phyloP scores from a whole-genome alignment of 805 yeast genomes.

The Yarrowia divulgata region DNA sequence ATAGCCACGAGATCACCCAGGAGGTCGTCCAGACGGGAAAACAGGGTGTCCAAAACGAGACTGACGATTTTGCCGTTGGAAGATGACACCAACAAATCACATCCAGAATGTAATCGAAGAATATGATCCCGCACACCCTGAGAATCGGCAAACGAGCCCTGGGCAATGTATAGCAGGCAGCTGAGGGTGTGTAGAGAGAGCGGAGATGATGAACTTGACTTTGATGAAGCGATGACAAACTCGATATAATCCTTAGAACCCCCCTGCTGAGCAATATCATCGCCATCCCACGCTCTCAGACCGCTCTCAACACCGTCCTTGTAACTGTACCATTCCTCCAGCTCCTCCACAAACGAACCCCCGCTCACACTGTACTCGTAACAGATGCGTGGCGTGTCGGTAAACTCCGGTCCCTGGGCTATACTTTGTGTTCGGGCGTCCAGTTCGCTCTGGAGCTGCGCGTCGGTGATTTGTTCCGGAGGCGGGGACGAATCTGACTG shows the following conservation, averaged over 20 bases:
- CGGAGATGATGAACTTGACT: background rate
- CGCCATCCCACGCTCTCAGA: constrained; percentile 21
- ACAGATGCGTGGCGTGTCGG: constrained; percentile 54
- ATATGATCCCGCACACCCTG: background rate
- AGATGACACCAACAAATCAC: background rate
- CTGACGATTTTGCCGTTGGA: background rate
- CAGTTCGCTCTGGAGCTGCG: constrained; percentile 30
- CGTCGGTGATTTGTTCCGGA: constrained; percentile 24
- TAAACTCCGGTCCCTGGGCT: constrained; percentile 39
- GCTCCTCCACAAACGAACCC: constrained; percentile 53
- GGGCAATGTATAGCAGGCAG: constrained; percentile 9
- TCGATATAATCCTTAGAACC: background rate
- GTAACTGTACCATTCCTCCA: constrained; percentile 58
- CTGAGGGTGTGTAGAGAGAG: background rate
- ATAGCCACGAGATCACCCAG: constrained; percentile 11
- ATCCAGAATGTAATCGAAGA: background rate
- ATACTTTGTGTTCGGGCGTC: constrained; percentile 30
- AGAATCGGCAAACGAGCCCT: constrained; percentile 16
- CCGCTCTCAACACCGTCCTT: constrained; percentile 11
- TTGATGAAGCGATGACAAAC: background rate
- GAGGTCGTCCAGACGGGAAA: background rate
- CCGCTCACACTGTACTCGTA: constrained; percentile 54
- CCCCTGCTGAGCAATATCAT: constrained; percentile 3
- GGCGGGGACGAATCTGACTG: constrained; percentile 22
- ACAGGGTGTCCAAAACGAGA: background rate